Percentiles rank a stretch among this genome's conserved stretches.
These are phyloP conservation scores for Lachnellula subtilissima DNA, from an alignment of 2,329 filamentous ascomycete species.

Conservation along the genomic window DNA sequence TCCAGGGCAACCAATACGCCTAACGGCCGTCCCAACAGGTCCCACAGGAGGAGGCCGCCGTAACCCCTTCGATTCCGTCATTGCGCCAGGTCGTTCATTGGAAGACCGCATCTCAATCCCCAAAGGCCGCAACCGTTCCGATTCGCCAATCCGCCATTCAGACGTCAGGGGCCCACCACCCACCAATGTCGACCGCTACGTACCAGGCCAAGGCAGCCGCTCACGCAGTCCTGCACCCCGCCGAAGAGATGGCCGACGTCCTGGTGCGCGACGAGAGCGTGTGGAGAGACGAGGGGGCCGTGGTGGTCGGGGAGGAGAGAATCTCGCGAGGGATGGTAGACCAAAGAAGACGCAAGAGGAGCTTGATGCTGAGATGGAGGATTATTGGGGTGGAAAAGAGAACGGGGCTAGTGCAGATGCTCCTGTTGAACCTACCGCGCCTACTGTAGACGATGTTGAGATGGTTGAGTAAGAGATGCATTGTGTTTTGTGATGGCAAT, in stretches of 20 bases:
- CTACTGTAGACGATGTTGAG: conserved; percentile 55
- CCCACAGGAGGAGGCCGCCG: conserved; percentile 37
- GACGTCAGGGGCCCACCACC: conserved; percentile 32
- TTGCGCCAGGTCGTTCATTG: conserved; percentile 52
- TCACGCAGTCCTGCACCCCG: conserved; percentile 57
- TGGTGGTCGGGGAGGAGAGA: conserved; percentile 38
- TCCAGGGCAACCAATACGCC: conserved; percentile 70
- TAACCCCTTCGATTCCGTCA: conserved; percentile 53
- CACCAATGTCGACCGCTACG: conserved; percentile 32
- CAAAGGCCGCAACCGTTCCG: conserved; percentile 55
- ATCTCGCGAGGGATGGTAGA: conserved; percentile 43
- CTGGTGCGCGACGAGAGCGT: conserved; percentile 37
- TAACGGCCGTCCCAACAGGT: conserved; percentile 59
- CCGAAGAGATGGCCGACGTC: conserved; percentile 49
- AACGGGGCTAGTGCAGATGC: conserved; percentile 29
- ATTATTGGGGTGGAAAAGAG: conserved; percentile 68
- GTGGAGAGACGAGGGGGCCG: conserved; percentile 37
- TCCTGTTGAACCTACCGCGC: conserved; percentile 31
- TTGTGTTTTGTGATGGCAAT: background rate
- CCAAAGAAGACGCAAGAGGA: conserved; percentile 86
- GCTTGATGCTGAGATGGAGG: conserved; percentile 93
- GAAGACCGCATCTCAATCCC: conserved; percentile 55
- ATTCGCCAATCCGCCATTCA: conserved; percentile 43
- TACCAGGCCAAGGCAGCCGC: conserved; percentile 37
- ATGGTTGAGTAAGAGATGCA: conserved; percentile 49